These are phyloP conservation scores for Chenopodium quinoa DNA, from an alignment of 148 eudicot species.

Conservation along the genomic window DNA sequence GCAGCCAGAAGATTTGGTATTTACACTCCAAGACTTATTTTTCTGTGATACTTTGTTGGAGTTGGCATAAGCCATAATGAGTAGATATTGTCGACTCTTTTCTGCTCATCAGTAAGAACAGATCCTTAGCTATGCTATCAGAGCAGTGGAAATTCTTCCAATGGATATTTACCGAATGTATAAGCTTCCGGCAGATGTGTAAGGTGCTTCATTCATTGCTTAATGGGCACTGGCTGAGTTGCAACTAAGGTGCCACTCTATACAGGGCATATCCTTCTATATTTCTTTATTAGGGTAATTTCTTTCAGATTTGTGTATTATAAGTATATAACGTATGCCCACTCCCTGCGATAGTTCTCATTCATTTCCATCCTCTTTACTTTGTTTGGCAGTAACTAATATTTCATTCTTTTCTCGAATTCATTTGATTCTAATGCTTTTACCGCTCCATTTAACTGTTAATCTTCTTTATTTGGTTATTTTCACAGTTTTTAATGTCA, in stretches of 20 bases:
- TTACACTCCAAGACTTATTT: constrained; percentile 15
- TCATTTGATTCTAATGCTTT: not conserved
- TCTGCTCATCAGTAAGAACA: not conserved
- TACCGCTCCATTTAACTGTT: not conserved
- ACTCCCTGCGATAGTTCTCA: not conserved
- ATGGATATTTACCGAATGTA: not conserved
- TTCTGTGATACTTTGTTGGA: constrained; percentile 9
- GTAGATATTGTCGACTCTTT: not conserved
- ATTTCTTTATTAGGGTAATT: not conserved
- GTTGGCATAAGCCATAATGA: not conserved
- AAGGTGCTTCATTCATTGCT: not conserved
- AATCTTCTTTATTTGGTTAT: not conserved
- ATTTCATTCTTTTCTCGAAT: not conserved
- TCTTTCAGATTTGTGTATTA: not conserved
- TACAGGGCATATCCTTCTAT: not conserved
- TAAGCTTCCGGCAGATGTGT: not conserved
- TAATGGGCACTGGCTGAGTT: not conserved
- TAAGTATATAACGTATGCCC: not conserved
- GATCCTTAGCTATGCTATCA: not conserved
- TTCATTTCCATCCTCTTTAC: not conserved
- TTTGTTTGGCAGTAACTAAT: not conserved
- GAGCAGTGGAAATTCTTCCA: not conserved
- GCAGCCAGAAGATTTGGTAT: constrained; percentile 47
- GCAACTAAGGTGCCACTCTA: not conserved
- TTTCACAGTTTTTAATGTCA: not conserved